These are phyloP conservation scores for Eutypella sp. DNA, from an alignment of 2,329 filamentous ascomycete genomes.

Conservation along the genomic window DNA sequence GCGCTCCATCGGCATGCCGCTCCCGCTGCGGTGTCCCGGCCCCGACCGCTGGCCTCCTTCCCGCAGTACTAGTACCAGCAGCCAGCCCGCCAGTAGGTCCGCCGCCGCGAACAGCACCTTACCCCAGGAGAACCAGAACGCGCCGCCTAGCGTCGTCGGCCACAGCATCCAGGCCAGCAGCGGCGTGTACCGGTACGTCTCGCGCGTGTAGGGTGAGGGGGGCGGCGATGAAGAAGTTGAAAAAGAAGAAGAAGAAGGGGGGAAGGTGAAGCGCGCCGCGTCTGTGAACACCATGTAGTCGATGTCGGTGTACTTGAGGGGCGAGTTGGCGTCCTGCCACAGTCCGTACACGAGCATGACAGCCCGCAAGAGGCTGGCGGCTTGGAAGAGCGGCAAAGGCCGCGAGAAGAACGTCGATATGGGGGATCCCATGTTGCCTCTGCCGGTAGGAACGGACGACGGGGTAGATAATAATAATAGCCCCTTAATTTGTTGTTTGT, in stretches of 20 bases:
- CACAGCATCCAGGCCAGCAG: slow-evolving; percentile 86
- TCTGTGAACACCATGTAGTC: slow-evolving; percentile 99
- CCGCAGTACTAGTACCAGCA: slow-evolving; percentile 32
- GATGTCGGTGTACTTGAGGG: slow-evolving; percentile 97
- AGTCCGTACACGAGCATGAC: slow-evolving; percentile 79
- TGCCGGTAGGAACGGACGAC: too few species aligned
- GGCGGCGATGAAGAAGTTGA: slow-evolving; percentile 72
- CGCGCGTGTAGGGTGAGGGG: slow-evolving; percentile 75
- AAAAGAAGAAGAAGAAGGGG: slow-evolving; percentile 61
- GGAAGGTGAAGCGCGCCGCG: slow-evolving; percentile 64
- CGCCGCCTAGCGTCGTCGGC: slow-evolving; percentile 55
- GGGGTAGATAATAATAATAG: not conserved
- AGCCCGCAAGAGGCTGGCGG: slow-evolving; percentile 61
- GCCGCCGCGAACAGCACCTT: slow-evolving; percentile 81
- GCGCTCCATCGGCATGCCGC: slow-evolving; percentile 42
- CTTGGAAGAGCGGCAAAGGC: slow-evolving; percentile 47
- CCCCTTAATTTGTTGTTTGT: not conserved
- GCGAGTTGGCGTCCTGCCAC: slow-evolving; percentile 86
- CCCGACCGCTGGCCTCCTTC: slow-evolving; percentile 29
- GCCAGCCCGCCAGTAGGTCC: slow-evolving; percentile 79
- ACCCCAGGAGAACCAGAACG: slow-evolving; percentile 71
- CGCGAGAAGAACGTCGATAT: slow-evolving; percentile 30
- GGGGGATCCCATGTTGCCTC: slow-evolving; percentile 17
- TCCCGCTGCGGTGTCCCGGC: too few species aligned
- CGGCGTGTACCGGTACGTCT: slow-evolving; percentile 96